Evolutionary conservation across 2,329 filamentous ascomycete genomes (phyloP).

Genomic region (Scedosporium dehoogii): DNA sequence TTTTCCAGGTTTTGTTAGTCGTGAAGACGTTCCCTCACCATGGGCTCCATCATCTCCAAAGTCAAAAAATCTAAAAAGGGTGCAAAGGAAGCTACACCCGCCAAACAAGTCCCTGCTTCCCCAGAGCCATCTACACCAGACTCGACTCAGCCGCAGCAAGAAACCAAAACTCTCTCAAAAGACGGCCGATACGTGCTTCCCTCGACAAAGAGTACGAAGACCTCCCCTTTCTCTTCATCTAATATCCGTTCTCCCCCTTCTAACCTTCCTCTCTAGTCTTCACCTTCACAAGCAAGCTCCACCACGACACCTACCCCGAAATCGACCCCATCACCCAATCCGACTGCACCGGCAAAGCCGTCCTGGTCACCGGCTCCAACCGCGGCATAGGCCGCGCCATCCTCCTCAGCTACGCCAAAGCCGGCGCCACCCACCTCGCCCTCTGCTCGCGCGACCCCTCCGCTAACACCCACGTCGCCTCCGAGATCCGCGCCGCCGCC

Average conservation of each 20-base stretch:
- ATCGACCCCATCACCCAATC: slow-evolving; percentile 31
- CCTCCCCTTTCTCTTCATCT: not conserved
- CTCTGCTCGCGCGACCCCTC: slow-evolving; percentile 39
- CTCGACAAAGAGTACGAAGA: not conserved
- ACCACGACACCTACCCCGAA: slow-evolving; percentile 41
- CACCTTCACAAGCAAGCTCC: slow-evolving; percentile 20
- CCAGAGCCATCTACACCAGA: not conserved
- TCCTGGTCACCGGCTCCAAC: slow-evolving; percentile 45
- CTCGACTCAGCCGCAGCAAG: not conserved
- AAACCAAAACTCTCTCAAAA: not conserved
- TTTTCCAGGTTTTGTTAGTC: too few species aligned
- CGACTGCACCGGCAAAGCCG: slow-evolving; percentile 25
- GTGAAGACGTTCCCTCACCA: not conserved
- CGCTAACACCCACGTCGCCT: slow-evolving; percentile 17
- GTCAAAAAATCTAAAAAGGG: not conserved
- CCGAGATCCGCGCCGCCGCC: slow-evolving; percentile 23
- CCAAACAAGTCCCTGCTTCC: not conserved
- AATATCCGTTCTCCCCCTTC: not conserved
- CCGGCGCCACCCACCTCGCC: slow-evolving; percentile 40
- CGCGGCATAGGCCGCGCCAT: slow-evolving; percentile 43
- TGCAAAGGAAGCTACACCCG: not conserved
- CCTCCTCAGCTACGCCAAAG: slow-evolving; percentile 44
- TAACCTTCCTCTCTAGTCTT: slow-evolving; percentile 9
- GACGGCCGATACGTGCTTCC: not conserved
- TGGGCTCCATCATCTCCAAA: not conserved